These are phyloP conservation scores for Globisporangium cederbergense DNA, from an alignment of 352 stramenopile genomes.

Conservation along the genomic window DNA sequence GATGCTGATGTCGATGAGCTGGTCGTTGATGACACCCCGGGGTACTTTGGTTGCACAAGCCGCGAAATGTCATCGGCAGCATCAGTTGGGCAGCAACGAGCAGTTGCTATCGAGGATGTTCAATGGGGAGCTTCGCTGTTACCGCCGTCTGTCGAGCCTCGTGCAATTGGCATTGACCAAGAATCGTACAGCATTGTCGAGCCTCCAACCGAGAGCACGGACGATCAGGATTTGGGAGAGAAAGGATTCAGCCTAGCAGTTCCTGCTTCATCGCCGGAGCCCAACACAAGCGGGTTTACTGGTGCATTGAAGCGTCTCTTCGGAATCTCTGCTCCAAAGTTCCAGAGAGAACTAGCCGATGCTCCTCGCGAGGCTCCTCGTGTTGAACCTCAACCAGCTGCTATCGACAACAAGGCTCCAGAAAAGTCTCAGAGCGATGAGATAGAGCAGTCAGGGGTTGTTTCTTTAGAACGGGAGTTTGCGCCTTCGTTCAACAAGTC, in stretches of 20 bases:
- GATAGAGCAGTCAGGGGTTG: not conserved
- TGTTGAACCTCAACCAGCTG: not conserved
- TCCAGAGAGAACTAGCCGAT: not conserved
- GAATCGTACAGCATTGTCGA: constrained; percentile 61
- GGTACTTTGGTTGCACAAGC: constrained; percentile 43
- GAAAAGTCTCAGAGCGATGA: not conserved
- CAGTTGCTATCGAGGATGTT: constrained; percentile 19
- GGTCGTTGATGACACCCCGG: constrained; percentile 55
- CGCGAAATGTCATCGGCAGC: constrained; percentile 6
- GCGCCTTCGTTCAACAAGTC: not conserved
- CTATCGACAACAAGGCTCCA: not conserved
- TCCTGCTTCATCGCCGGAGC: constrained; percentile 1
- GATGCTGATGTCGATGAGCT: constrained; percentile 45
- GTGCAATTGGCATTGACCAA: constrained; percentile 23
- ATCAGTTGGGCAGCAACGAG: constrained; percentile 19
- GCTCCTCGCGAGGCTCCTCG: not conserved
- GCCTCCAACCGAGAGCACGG: constrained; percentile 17
- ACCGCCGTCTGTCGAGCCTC: constrained; percentile 15
- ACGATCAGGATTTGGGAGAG: not conserved
- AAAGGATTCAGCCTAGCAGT: not conserved
- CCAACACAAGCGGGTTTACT: constrained; percentile 31
- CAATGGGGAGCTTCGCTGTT: constrained; percentile 17
- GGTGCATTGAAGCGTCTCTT: constrained; percentile 69
- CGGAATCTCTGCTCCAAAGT: constrained; percentile 37
- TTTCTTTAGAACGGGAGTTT: not conserved